Evolutionary conservation across 2,329 filamentous ascomycete species (phyloP).

Genomic region (Talaromyces sp.): DNA sequence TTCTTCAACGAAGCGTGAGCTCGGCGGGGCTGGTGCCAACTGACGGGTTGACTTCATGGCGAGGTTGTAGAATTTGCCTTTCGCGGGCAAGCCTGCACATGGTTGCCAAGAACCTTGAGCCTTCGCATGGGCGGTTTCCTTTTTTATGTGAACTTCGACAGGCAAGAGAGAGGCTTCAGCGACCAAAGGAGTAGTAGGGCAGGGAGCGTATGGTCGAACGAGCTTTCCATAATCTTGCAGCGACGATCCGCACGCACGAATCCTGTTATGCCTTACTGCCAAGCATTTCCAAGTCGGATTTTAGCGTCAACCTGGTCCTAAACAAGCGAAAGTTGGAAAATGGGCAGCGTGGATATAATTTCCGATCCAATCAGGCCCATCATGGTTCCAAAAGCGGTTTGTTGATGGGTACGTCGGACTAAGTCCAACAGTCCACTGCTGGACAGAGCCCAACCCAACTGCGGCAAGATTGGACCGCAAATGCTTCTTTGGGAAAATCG

Average conservation of each 20-base stretch:
- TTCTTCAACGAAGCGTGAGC: neutral
- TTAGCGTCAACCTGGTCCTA: neutral
- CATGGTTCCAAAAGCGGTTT: neutral
- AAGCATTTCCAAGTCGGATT: neutral
- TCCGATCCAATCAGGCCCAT: slow-evolving; percentile 1
- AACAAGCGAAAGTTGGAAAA: neutral
- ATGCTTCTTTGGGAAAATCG: neutral
- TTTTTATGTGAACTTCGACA: neutral
- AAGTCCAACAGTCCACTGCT: neutral
- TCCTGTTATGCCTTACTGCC: neutral
- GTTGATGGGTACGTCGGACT: neutral
- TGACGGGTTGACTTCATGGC: slow-evolving; percentile 2
- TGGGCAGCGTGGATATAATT: neutral
- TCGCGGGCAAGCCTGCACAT: neutral
- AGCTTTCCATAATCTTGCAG: neutral
- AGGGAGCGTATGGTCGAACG: neutral
- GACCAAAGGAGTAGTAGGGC: neutral
- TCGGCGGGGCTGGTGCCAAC: neutral
- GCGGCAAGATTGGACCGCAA: neutral
- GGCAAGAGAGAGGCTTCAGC: neutral
- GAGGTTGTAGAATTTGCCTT: neutral
- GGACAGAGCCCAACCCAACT: neutral
- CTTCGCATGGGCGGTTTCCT: neutral
- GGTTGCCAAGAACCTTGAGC: neutral
- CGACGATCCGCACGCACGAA: neutral